A percentile compares a stretch with the other conserved stretches of the same genome.
These are phyloP conservation scores for Cladosporium austrohemisphaericum DNA, from an alignment of 2,329 filamentous ascomycete species.

Conservation along the genomic window DNA sequence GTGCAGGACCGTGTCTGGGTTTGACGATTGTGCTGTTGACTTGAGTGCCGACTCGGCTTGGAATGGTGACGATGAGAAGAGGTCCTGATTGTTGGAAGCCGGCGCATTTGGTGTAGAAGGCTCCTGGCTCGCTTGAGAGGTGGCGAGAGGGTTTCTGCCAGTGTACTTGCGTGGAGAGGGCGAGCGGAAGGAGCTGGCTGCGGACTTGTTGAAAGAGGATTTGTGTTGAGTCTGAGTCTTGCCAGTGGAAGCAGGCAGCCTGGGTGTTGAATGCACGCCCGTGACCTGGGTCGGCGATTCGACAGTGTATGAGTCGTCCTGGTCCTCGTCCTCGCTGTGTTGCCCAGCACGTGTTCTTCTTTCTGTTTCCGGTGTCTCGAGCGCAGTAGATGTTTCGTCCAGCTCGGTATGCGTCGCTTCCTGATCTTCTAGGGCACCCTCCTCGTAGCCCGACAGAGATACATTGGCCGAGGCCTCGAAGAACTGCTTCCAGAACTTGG, in stretches of 20 bases:
- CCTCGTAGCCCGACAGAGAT: slow-evolving; percentile 90
- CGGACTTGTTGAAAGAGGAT: slow-evolving; percentile 7
- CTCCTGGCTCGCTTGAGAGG: slow-evolving; percentile 20
- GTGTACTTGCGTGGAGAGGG: slow-evolving; percentile 40
- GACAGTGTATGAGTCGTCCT: slow-evolving; percentile 60
- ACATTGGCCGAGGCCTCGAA: slow-evolving; percentile 98
- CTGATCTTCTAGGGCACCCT: slow-evolving; percentile 60
- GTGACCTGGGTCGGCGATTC: slow-evolving; percentile 53
- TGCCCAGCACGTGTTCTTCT: slow-evolving; percentile 13
- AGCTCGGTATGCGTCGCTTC: slow-evolving; percentile 43
- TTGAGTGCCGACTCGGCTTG: slow-evolving; percentile 39
- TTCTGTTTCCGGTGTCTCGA: slow-evolving; percentile 32
- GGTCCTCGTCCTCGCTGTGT: slow-evolving; percentile 37
- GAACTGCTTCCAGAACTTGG: slow-evolving; percentile 99
- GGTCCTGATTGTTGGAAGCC: slow-evolving; percentile 13
- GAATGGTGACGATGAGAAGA: slow-evolving; percentile 48
- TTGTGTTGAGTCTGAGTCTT: slow-evolving; percentile 18
- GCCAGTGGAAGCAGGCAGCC: slow-evolving; percentile 38
- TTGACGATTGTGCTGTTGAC: slow-evolving; percentile 35
- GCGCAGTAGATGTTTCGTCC: slow-evolving; percentile 26
- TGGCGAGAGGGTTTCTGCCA: slow-evolving; percentile 32
- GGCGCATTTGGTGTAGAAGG: slow-evolving; percentile 30
- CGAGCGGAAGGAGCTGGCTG: slow-evolving; percentile 25
- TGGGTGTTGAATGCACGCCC: slow-evolving; percentile 58
- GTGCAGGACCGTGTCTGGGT: slow-evolving; percentile 77